Percentiles rank a stretch among this genome's conserved stretches.
phyloP scores from a whole-genome alignment of 257 asterid genomes.

The Ballota nigra region DNA sequence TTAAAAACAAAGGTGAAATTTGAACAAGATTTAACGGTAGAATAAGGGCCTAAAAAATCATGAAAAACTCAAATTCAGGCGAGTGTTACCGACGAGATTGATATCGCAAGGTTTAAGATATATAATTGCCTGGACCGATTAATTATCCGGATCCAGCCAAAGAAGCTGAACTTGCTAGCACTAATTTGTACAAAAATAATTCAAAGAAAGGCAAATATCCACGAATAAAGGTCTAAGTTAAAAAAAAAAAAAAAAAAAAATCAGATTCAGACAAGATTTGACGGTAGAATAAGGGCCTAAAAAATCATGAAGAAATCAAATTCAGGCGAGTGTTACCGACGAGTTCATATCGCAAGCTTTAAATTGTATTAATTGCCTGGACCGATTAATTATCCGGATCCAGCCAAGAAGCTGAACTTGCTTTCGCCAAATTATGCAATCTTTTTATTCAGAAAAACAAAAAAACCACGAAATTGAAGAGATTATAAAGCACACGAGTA shows the following conservation, averaged over 20 bases:
- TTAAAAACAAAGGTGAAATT: neutral
- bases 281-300: constrained; percentile 48
- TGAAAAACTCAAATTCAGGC: constrained; percentile 42
- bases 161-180: constrained; percentile 61
- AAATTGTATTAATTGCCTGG: constrained; percentile 37
- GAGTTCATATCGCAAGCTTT: constrained; percentile 51
- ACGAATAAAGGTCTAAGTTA: too few relatives aligned
- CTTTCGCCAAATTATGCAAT: neutral
- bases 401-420: constrained; percentile 74
- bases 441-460: neutral
- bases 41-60: constrained; percentile 50
- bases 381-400: constrained; percentile 29
- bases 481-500: neutral
- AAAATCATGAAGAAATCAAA: constrained; percentile 37
- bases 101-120: constrained; percentile 48
- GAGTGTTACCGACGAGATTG: constrained; percentile 45
- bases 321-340: constrained; percentile 56
- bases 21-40: constrained; percentile 29
- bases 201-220: too few relatives aligned
- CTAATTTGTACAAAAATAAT: neutral
- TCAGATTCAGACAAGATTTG: constrained; percentile 1
- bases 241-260: too few relatives aligned
- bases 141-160: constrained; percentile 43
- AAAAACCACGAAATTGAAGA: neutral
- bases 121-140: constrained; percentile 40